Conservation (phyloP, 192 early-diverging fungal genomes). For the Coemansia sp. region DNA sequence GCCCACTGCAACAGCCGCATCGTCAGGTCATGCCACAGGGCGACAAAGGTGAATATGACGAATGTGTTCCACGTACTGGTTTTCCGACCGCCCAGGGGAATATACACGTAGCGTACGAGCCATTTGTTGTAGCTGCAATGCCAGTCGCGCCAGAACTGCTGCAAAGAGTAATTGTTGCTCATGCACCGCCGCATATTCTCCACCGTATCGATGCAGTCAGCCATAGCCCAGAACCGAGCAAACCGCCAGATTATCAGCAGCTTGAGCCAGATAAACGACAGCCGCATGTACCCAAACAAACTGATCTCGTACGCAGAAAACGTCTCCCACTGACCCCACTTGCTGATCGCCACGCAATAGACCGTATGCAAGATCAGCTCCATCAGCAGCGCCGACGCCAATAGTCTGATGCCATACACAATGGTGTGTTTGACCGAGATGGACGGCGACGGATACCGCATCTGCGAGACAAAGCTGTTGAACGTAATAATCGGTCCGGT, state of each 20-base stretch:
- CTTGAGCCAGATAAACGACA: slow-evolving; percentile 95
- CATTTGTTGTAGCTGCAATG: slow-evolving; percentile 93
- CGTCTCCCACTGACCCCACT: slow-evolving; percentile 82
- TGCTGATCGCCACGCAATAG: slow-evolving; percentile 90
- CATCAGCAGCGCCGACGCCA: slow-evolving; percentile 71
- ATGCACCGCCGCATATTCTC: slow-evolving; percentile 99
- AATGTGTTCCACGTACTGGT: slow-evolving; percentile 77
- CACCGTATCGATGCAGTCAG: slow-evolving; percentile 83
- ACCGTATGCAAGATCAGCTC: slow-evolving; percentile 86
- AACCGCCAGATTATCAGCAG: slow-evolving; percentile 96
- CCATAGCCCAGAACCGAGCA: slow-evolving; percentile 93
- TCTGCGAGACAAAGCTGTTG: slow-evolving; percentile 88
- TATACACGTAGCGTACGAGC: slow-evolving; percentile 85
- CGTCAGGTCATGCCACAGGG: slow-evolving; percentile 95
- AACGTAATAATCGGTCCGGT: slow-evolving; percentile 95
- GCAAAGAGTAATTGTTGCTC: slow-evolving; percentile 92
- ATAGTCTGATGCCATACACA: slow-evolving; percentile 72
- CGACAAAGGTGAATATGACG: slow-evolving; percentile 94
- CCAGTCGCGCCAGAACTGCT: slow-evolving; percentile 96
- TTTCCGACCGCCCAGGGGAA: slow-evolving; percentile 83
- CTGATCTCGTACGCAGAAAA: slow-evolving; percentile 78
- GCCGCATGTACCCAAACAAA: slow-evolving; percentile 85
- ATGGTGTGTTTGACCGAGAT: slow-evolving; percentile 11
- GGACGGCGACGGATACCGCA: slow-evolving; percentile 58
- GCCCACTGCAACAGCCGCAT: slow-evolving; percentile 86